Evolutionary conservation across 2,329 filamentous ascomycete species (phyloP), one percentile per base, ranked within the genome.

Genomic region (Colletotrichum liaoningense): DNA sequence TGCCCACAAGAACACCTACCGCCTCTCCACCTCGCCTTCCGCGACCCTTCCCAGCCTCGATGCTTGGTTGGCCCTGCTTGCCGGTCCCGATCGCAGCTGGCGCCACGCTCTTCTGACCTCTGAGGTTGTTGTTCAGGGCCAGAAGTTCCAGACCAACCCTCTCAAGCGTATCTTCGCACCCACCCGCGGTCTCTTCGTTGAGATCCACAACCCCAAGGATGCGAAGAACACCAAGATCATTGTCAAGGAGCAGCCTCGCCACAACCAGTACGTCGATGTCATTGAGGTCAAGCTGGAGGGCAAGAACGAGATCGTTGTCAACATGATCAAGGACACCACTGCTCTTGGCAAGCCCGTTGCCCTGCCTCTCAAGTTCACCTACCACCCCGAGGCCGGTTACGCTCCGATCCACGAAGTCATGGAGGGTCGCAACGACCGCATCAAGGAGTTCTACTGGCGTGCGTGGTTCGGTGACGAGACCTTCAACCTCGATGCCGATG

Each of bases 391-490:
- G 84, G 93, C 95, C 69, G 97, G 97, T 35, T 99, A 98, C 81
- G 96, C 97, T n/a, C 97, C 97, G 22, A 98, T 99, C 77, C 93
- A 93, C 74, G 97, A 99, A 84, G 93, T 98, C 75, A 99, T 99
- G 97, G 91, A 95, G 46, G 93, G 91, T 68, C 95, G 97, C 80
- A 99, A 99, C 81, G 96, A 99, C 81, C 94, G 95, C 76, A 98
- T 99, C 88, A 99, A 99, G 88, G 94, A 98, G 84, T 99, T 99
- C 83, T 99, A 99, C 89, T 99, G 97, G 92, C 92, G 93, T 78
- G 93, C 97, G 77, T 99, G 97, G 97, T 99, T 99, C 79, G 97
- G 95, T 55, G 90, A 95, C 73, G 95, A 98, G 79, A 84, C 89
- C 56, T 89, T 97, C 63, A 93, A 97, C 68, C 94, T 98, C 68